Conservation (phyloP, 2,329 filamentous ascomycete genomes). For the Diaporthe destruens region DNA sequence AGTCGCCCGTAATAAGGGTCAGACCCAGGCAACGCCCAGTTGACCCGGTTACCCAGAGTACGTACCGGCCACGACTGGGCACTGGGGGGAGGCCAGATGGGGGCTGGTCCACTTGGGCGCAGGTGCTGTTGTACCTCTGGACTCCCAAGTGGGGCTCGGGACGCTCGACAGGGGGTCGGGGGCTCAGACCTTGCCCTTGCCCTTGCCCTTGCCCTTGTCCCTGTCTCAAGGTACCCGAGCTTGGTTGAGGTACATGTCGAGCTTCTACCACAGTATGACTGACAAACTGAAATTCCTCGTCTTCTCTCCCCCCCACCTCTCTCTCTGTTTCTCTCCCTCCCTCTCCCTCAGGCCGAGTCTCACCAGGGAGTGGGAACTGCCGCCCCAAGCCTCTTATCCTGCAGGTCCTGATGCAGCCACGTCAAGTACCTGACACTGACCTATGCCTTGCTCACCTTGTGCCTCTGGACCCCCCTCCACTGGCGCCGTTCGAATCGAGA, state of each 20-base stretch:
- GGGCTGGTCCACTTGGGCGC: constrained; percentile 27
- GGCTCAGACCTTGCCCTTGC: constrained; percentile 23
- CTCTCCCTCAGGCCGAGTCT: constrained; percentile 5
- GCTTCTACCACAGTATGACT: background rate
- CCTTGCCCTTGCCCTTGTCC: constrained; percentile 24
- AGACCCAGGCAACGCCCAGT: constrained; percentile 34
- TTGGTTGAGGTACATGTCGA: constrained; percentile 10
- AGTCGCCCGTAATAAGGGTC: constrained; percentile 40
- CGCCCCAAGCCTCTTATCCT: constrained; percentile 25
- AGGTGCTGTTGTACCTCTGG: constrained; percentile 25
- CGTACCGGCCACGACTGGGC: constrained; percentile 22
- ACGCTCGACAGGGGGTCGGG: constrained; percentile 11
- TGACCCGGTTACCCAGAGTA: constrained; percentile 28
- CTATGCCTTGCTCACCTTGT: background rate
- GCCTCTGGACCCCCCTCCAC: background rate
- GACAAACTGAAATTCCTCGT: constrained; percentile 7
- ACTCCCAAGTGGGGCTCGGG: constrained; percentile 26
- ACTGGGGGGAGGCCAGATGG: background rate
- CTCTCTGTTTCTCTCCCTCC: background rate
- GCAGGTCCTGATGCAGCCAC: constrained; percentile 23
- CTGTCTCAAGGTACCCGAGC: constrained; percentile 26
- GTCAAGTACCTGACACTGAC: constrained; percentile 25
- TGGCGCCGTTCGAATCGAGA: constrained; percentile 1
- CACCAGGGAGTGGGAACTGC: constrained; percentile 23
- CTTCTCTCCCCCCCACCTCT: too few species aligned